A percentile compares a stretch with the other conserved stretches of the same genome.
phyloP scores from a whole-genome alignment of 495 filamentous ascomycete genomes.

The Penicillium herquei region DNA sequence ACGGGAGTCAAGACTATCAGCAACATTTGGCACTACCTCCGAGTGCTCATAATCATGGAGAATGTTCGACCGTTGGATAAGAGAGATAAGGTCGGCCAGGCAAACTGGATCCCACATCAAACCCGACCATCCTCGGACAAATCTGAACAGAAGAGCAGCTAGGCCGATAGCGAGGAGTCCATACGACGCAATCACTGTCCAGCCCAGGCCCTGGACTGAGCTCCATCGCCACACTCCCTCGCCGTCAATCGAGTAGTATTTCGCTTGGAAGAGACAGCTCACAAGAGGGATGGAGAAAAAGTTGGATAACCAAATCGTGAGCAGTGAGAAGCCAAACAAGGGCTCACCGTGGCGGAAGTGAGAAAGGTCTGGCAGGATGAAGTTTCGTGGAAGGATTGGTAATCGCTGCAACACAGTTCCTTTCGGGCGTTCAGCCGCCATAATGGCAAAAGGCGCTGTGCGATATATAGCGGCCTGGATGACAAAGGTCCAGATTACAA shows the following conservation, averaged over 20 bases:
- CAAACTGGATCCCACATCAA: slow-evolving; percentile 83
- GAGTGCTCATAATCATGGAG: slow-evolving; percentile 64
- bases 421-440: slow-evolving; percentile 57
- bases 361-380: slow-evolving; percentile 57
- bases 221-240: slow-evolving; percentile 70
- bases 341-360: slow-evolving; percentile 56
- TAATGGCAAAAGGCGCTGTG: slow-evolving; percentile 70
- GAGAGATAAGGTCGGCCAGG: slow-evolving; percentile 70
- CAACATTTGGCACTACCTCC: slow-evolving; percentile 52
- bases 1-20: slow-evolving; percentile 42
- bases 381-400: slow-evolving; percentile 47
- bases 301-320: slow-evolving; percentile 61
- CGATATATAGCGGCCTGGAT: slow-evolving; percentile 75
- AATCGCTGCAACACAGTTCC: slow-evolving; percentile 39
- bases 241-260: slow-evolving; percentile 42
- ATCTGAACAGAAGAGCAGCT: slow-evolving; percentile 51
- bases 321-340: slow-evolving; percentile 51
- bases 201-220: slow-evolving; percentile 70
- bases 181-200: slow-evolving; percentile 75
- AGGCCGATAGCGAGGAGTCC: slow-evolving; percentile 60
- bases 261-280: slow-evolving; percentile 62
- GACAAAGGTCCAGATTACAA: slow-evolving; percentile 73
- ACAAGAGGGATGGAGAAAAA: slow-evolving; percentile 65
- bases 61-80: slow-evolving; percentile 78
- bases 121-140: slow-evolving; percentile 58